Base-by-base conservation (phyloP, 2,329 filamentous ascomycete species). In the Fonsecaea erecta region DNA sequence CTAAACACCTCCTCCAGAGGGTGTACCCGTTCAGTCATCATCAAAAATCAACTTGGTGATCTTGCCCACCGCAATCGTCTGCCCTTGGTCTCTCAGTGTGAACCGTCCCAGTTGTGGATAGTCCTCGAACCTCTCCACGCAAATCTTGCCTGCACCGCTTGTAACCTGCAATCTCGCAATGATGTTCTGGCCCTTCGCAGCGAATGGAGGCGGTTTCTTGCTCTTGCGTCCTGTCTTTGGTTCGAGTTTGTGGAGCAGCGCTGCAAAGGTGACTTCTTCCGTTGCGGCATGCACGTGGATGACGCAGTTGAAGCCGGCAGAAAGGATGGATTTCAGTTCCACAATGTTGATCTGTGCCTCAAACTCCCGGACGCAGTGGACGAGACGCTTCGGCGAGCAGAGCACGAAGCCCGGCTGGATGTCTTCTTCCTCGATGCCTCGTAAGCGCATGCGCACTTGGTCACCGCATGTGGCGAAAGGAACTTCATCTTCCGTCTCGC, bases 11-110 rank as follows among this genome's bases (percentile, higher is more conserved):
- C 43, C 43, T 24, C 43, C 9, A 24, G 18, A 48, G 11, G 9
- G 26, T 37, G 16, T n/a, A 37, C 43, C 12, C 14, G 58, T 62
- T 63, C 68, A 70, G n/a, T 72, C 68, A 3, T 71, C 70, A 54
- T 83, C 79, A 3, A 79, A 82, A 72, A 91, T 87, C 67, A 99
- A 86, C 85, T 93, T 97, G 66, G 92, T 97, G 78, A 99, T 96
- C 86, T 99, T 99, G 75, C 95, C 95, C 81, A 99, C 99, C 63
- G 95, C 95, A 82, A 99, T 97, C 0, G 95, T 99, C 90, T 98
- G 94, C 74, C 95, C 95, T 89, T 98, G 91, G 75, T 95, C 93
- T 85, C 93, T 85, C 60, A 96, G 84, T 18, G 93, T 96, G 79
- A 96, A 96, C 51, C 93, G 88, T 74, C 93, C 93, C 79, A 97